Percentiles rank a stretch among this genome's conserved stretches.
Evolutionary conservation across 139 green algal species (phyloP).

Genomic region (Raphidocelis subcapitata): DNA sequence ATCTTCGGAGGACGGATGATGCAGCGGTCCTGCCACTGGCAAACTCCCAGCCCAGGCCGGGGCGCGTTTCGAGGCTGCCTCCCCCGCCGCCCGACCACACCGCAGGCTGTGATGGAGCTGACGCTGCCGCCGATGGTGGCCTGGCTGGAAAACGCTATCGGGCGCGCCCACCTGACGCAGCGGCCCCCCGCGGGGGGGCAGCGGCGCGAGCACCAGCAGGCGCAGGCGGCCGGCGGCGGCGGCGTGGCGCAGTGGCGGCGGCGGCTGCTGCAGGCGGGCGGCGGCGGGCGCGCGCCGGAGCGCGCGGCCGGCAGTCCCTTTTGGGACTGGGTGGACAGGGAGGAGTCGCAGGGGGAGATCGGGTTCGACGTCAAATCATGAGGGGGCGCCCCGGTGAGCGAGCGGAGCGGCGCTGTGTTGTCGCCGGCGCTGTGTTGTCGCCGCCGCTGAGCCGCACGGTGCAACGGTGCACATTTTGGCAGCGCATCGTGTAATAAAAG

Average conservation of each 20-base stretch:
- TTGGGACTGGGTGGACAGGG: constrained; percentile 8
- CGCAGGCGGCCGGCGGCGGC: background rate
- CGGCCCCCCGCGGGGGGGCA: no score
- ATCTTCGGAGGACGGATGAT: background rate
- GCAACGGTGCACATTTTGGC: no score
- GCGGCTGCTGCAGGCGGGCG: background rate
- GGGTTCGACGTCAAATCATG: constrained; percentile 2
- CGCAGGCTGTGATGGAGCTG: constrained; percentile 12
- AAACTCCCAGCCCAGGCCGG: background rate
- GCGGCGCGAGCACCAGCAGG: background rate
- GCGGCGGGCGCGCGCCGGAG: background rate
- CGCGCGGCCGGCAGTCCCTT: background rate
- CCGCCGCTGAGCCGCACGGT: no score
- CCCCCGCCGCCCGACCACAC: background rate
- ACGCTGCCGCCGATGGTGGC: constrained; percentile 11
- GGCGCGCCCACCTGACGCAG: background rate
- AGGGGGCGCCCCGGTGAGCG: no score
- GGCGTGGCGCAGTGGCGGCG: background rate
- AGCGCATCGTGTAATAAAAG: no score
- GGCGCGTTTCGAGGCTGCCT: background rate
- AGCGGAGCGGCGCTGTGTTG: no score
- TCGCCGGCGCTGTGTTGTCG: no score
- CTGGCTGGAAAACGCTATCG: constrained; percentile 10
- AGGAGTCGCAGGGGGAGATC: constrained; percentile 13
- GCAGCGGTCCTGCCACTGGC: background rate